These are phyloP conservation scores for Berberis vulgaris DNA, from an alignment of 164 flowering plant species.

Conservation along the genomic window DNA sequence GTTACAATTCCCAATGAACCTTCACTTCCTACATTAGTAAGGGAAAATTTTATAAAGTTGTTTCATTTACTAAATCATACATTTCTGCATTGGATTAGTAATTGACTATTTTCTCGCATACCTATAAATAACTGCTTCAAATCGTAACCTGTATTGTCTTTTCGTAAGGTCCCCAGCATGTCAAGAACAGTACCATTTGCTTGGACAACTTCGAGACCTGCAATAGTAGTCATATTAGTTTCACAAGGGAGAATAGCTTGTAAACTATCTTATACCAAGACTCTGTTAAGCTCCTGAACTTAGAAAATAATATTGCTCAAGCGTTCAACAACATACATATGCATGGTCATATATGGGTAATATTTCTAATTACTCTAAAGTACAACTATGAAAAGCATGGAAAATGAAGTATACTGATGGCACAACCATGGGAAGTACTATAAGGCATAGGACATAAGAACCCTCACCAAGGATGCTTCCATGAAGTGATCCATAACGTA, in stretches of 20 bases:
- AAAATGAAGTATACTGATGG: background rate
- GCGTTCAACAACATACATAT: background rate
- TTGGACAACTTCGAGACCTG: conserved; percentile 90
- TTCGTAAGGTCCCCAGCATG: conserved; percentile 91
- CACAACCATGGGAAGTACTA: background rate
- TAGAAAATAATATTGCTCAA: background rate
- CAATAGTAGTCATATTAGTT: conserved; percentile 6
- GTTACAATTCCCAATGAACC: conserved; percentile 92
- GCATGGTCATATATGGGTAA: background rate
- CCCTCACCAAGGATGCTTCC: conserved; percentile 83
- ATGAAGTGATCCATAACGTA: conserved; percentile 98
- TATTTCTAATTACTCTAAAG: too few species aligned
- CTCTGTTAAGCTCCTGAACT: too few species aligned
- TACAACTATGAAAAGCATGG: background rate
- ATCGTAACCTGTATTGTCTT: conserved; percentile 98
- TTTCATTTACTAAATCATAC: background rate
- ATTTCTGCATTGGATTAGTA: conserved; percentile 1
- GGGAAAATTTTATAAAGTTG: background rate
- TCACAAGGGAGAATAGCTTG: background rate
- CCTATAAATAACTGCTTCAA: conserved; percentile 97
- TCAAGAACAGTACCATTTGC: conserved; percentile 87
- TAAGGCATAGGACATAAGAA: conserved; percentile 3
- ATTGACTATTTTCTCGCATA: conserved; percentile 15
- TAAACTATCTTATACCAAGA: background rate
- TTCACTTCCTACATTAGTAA: conserved; percentile 72